These are phyloP conservation scores for Xerophyta viscosa DNA, from an alignment of 106 monocot genomes.

Conservation along the genomic window DNA sequence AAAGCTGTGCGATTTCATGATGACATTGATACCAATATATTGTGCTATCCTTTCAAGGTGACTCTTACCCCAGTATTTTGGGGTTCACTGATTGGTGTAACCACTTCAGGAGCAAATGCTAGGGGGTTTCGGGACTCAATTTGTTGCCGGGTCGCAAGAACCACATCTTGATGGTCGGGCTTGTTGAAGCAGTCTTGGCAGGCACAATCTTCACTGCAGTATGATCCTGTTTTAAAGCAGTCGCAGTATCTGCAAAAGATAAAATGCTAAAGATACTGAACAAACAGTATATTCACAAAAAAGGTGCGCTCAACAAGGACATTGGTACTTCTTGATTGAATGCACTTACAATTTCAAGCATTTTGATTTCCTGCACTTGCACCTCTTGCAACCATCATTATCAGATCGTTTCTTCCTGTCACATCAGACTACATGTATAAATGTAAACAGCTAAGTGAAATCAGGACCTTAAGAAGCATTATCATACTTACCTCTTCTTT, in stretches of 20 bases:
- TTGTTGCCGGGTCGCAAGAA: conserved; percentile 24
- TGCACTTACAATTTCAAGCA: conserved; percentile 66
- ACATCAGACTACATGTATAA: conserved; percentile 8
- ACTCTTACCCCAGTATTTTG: conserved; percentile 26
- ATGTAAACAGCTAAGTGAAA: not conserved
- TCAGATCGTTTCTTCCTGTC: conserved; percentile 35
- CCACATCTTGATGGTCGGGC: conserved; percentile 25
- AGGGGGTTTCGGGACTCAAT: conserved; percentile 59
- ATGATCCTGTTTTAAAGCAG: conserved; percentile 49
- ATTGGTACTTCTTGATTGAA: too few species aligned
- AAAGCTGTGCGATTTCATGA: too few species aligned
- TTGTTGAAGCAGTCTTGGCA: conserved; percentile 50
- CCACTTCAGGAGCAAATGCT: conserved; percentile 63
- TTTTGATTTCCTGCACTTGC: conserved; percentile 63
- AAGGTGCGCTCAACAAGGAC: too few species aligned
- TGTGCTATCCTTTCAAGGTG: not conserved
- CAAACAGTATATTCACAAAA: too few species aligned
- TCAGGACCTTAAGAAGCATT: not conserved
- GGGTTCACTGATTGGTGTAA: conserved; percentile 21
- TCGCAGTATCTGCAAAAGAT: conserved; percentile 67
- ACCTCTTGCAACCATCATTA: conserved; percentile 44
- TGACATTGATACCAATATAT: too few species aligned
- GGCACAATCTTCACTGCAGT: conserved; percentile 41
- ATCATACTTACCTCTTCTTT: conserved; percentile 33
- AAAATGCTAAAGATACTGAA: too few species aligned